Evolutionary conservation across 768 basidiomycete genomes (phyloP), one percentile per base, ranked within the genome.

Genomic region (Calocybe indica): DNA sequence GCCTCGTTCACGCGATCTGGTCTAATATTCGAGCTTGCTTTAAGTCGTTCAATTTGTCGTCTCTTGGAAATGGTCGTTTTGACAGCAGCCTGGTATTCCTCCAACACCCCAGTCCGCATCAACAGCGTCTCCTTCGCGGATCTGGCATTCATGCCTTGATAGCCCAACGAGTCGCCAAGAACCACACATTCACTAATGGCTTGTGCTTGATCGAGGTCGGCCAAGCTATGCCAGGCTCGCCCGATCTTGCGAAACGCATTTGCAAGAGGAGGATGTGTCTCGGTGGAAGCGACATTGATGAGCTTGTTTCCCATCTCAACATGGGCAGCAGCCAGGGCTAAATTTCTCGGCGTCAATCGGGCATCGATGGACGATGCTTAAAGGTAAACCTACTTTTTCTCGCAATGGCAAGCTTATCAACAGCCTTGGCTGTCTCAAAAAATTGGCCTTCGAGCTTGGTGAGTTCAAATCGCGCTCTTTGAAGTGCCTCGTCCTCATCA

Each of bases 91-190:
- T 96, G 93, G 49, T 94, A 91, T 63, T 98, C 96, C 59, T 98
- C 95, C 51, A 97, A 70, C 7, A 96, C 91, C 6, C 81, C 80
- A 0, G 92, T 90, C 7, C 96, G 84, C 72, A 93, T 91, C 45
- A 83, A 78, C 7, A 98, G 68, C 0, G 96, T 94, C 64, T 95
- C 92, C 63, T 96, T 97, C 1, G 96, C 96, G 13, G 94, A 91
- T 39, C 88, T 79, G n/a, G 96, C 92, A 59, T 99, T 98, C 69
- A 94, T 75, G 13, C 93, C 90, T 65, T 98, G 94, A 65, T 99
- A 99, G 1, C 92, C 92, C 45, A 98, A 71, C 0, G 92, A 86
- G 65, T 99, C 96, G n/a, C 93, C 94, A 28, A 99, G 68, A 37
- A 97, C 85, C 29, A 98, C 91, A 56, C 90, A 92, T 74, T 97